These are phyloP conservation scores for Russula griseocarnosa DNA, from an alignment of 768 basidiomycete species.

Conservation along the genomic window DNA sequence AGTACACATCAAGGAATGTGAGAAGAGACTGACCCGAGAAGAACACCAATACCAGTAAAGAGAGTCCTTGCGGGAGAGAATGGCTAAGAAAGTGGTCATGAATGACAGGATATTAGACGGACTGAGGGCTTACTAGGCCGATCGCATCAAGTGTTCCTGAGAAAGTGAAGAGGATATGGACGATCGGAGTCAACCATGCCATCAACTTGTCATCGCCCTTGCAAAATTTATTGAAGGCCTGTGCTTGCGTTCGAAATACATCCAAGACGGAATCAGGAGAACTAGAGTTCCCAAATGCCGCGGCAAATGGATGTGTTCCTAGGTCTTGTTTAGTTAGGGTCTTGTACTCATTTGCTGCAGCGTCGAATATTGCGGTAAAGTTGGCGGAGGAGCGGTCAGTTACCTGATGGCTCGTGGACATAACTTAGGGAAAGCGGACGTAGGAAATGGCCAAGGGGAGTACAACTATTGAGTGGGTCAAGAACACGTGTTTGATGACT, in stretches of 20 bases:
- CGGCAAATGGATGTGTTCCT: too few relatives aligned
- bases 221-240: neutral
- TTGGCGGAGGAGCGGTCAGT: neutral
- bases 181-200: neutral
- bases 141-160: neutral
- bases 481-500: too few relatives aligned
- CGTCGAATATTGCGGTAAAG: neutral
- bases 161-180: neutral
- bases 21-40: neutral
- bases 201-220: neutral
- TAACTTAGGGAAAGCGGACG: neutral
- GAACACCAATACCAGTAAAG: neutral
- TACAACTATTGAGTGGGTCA: too few relatives aligned
- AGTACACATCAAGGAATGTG: neutral
- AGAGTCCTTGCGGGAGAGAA: neutral
- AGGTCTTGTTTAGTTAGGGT: neutral
- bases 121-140: neutral
- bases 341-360: slow-evolving; percentile 1
- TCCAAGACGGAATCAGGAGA: too few relatives aligned
- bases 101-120: too few relatives aligned
- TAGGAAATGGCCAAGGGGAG: too few relatives aligned
- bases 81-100: neutral
- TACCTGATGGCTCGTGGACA: neutral
- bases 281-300: too few relatives aligned
- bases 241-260: neutral